phyloP scores from a whole-genome alignment of 176 grass and related monocot genomes.

The Triticum aestivum region IWGSC_CS_RefSeq_v2.1 NC_057797.1:521666266-521666765 shows the following conservation, averaged over 20 bases:
- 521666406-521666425: neutral
- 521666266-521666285: constrained; percentile 42
- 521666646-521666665: constrained; percentile 49
- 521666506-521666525: neutral
- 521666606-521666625: neutral
- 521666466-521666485: constrained; percentile 44
- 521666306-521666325: too few relatives aligned
- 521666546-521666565: neutral
- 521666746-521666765: constrained; percentile 40
- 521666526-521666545: constrained; percentile 46
- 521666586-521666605: neutral
- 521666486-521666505: constrained; percentile 52
- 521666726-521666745: constrained; percentile 47
- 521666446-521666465: constrained; percentile 43
- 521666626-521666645: constrained; percentile 13
- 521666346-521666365: neutral
- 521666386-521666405: neutral
- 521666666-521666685: constrained; percentile 30
- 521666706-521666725: neutral
- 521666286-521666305: neutral
- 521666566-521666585: neutral
- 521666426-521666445: constrained; percentile 60
- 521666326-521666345: neutral
- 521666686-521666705: constrained; percentile 25
- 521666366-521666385: neutral